Evolutionary conservation across 2,329 filamentous ascomycete species (phyloP), one percentile per base, ranked within the genome.

Genomic region (Teratosphaeria zuluensis): DNA sequence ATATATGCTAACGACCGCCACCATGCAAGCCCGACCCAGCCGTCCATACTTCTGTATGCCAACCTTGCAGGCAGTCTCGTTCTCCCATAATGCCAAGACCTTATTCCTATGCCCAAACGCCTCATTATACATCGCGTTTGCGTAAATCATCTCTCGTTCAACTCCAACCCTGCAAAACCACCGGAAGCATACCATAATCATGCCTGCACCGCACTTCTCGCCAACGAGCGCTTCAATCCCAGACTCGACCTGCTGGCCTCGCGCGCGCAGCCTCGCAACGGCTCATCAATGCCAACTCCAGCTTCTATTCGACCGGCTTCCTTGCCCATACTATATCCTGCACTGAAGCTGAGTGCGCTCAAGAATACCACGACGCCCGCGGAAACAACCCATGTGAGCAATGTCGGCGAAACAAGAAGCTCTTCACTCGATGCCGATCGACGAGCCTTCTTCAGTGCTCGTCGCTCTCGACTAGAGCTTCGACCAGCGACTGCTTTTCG

Each of bases 361-460:
- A 86, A 80, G 0, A 86, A 76, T 2, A 86, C 81, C 1, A 86
- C 81, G 19, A 86, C 83, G 1, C 84, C 83, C 0, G 84, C 84
- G 54, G 82, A 84, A 53, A 86, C 80, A 4, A 86, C 81, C 84
- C 84, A 87, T 0, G 84, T 85, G 64, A 86, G 79, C 8, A 86
- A 73, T 0, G 84, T 86, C 0, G 84, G 84, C 33, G 77, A 81
- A 59, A 83, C 76, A 52, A 61, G 56, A 19, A 55, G n/a, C 12
- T 55, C 31, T 51, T 68, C 72, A 28, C 64, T 54, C 4, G 66
- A 64, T 9, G n/a, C n/a, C 1, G 51, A 38, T 56, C 71, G 70
- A 19, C 74, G 73, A 5, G 70, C 70, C 59, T 78, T 80, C 68
- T 79, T 80, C 30, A 70, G 59, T 1, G 68, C 68, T n/a, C 75